These are phyloP conservation scores for Geranium incanum DNA, from an alignment of 441 rosid genomes.

Conservation along the genomic window DNA sequence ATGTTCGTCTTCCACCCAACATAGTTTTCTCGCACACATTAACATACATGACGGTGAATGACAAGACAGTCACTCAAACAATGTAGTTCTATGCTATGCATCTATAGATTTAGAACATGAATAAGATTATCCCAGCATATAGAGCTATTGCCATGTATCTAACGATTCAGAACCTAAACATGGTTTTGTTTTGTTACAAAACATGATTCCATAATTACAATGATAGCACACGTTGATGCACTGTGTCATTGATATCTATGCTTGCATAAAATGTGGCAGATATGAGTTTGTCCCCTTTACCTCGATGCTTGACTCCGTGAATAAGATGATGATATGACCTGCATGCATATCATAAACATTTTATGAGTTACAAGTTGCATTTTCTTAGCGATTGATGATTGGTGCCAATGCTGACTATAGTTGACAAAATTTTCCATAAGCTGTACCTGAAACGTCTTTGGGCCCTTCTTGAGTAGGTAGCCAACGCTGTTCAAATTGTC, in stretches of 20 bases:
- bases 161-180: not conserved
- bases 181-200: not conserved
- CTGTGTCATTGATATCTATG: not conserved
- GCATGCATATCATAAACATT: constrained; percentile 27
- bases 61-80: too few relatives aligned
- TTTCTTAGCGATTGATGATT: not conserved
- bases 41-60: too few relatives aligned
- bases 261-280: not conserved
- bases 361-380: not conserved
- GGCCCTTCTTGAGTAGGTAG: constrained; percentile 84
- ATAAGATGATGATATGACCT: constrained; percentile 84
- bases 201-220: not conserved
- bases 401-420: not conserved
- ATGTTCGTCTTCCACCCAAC: too few relatives aligned
- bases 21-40: too few relatives aligned
- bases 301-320: constrained; percentile 59
- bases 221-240: not conserved
- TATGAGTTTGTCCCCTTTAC: not conserved
- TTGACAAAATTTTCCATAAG: not conserved
- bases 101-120: constrained; percentile 7
- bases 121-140: not conserved
- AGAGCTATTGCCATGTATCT: not conserved
- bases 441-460: constrained; percentile 83
- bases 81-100: not conserved
- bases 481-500: constrained; percentile 89